A percentile compares a stretch with the other conserved stretches of the same genome.
Conservation (phyloP, 306 rosid species). For the Parietaria judaica region DNA sequence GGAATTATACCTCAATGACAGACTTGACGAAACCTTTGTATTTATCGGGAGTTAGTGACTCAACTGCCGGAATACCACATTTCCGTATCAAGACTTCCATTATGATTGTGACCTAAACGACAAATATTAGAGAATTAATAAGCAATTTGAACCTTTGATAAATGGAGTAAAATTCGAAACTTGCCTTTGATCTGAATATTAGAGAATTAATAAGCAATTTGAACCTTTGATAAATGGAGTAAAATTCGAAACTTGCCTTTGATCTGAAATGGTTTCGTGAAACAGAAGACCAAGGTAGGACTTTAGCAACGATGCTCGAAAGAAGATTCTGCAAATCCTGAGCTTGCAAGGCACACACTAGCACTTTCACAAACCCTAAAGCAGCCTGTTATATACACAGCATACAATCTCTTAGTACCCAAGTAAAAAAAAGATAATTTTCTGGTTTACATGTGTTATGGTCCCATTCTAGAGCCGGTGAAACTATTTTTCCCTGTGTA, state of each 20-base stretch:
- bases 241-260: slow-evolving; percentile 42
- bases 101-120: slow-evolving; percentile 57
- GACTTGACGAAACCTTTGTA: slow-evolving; percentile 54
- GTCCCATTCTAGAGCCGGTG: too few relatives aligned
- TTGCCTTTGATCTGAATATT: slow-evolving; percentile 43
- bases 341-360: slow-evolving; percentile 64
- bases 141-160: not conserved
- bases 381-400: slow-evolving; percentile 61
- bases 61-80: slow-evolving; percentile 71
- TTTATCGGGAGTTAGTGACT: slow-evolving; percentile 55
- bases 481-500: too few relatives aligned
- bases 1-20: slow-evolving; percentile 49
- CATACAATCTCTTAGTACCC: slow-evolving; percentile 21
- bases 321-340: slow-evolving; percentile 54
- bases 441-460: too few relatives aligned
- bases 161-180: not conserved
- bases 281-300: slow-evolving; percentile 73
- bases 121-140: not conserved
- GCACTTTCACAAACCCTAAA: slow-evolving; percentile 85
- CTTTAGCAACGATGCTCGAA: slow-evolving; percentile 44
- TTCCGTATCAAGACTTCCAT: slow-evolving; percentile 73
- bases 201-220: too few relatives aligned
- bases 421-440: too few relatives aligned
- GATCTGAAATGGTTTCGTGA: slow-evolving; percentile 80
- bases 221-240: not conserved